Conservation (phyloP, 2,329 filamentous ascomycete species). For the Epichloe hybrida region DNA sequence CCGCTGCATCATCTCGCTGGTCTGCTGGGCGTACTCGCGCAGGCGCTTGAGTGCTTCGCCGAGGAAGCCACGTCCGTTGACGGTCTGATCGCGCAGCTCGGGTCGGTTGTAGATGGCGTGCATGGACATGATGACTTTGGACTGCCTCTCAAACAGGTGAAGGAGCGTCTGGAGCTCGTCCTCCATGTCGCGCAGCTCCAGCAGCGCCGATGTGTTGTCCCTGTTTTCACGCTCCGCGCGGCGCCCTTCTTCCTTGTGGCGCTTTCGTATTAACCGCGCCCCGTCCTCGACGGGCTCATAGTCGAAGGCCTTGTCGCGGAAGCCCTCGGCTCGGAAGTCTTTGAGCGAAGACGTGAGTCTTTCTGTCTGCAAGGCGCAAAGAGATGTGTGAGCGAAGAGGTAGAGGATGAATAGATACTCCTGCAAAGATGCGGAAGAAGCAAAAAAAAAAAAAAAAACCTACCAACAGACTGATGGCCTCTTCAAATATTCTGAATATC, state of each 20-base stretch:
- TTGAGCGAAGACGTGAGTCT: slow-evolving; percentile 50
- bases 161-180: slow-evolving; percentile 46
- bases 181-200: slow-evolving; percentile 51
- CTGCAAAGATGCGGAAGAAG: not conserved
- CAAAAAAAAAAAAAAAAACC: slow-evolving; percentile 1
- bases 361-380: slow-evolving; percentile 34
- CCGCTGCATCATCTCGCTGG: slow-evolving; percentile 43
- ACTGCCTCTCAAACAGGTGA: slow-evolving; percentile 44
- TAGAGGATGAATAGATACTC: not conserved
- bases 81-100: slow-evolving; percentile 26
- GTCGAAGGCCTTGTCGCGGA: slow-evolving; percentile 30
- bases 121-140: slow-evolving; percentile 35
- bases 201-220: slow-evolving; percentile 46
- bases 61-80: slow-evolving; percentile 37
- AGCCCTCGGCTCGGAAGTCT: slow-evolving; percentile 44
- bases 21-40: slow-evolving; percentile 39
- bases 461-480: slow-evolving; percentile 50
- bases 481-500: slow-evolving; percentile 51
- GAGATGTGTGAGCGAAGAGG: not conserved
- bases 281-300: slow-evolving; percentile 28
- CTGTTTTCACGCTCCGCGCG: slow-evolving; percentile 44
- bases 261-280: slow-evolving; percentile 22
- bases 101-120: slow-evolving; percentile 27
- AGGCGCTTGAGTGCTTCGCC: slow-evolving; percentile 37
- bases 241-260: slow-evolving; percentile 26